A percentile compares a stretch with the other conserved stretches of the same genome.
Evolutionary conservation across 441 rosid species (phyloP).

Genomic region (Macaranga tanarius): DNA sequence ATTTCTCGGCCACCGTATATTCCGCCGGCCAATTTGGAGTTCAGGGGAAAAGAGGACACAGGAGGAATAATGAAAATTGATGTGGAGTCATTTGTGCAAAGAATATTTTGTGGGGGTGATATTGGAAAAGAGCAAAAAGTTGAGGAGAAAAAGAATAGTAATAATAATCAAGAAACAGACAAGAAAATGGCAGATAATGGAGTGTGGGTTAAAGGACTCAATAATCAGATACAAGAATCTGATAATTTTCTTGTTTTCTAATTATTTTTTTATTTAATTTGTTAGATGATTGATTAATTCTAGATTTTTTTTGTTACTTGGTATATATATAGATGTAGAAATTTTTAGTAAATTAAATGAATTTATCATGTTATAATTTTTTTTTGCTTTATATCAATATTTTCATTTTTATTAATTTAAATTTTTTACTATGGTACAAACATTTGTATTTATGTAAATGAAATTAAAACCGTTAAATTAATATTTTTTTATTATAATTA

Average conservation of each 20-base stretch:
- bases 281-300: neutral
- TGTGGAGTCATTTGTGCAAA: conserved; percentile 63
- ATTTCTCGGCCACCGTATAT: conserved; percentile 62
- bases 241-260: conserved; percentile 39
- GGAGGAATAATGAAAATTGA: conserved; percentile 36
- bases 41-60: conserved; percentile 14
- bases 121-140: conserved; percentile 16
- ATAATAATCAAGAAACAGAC: neutral
- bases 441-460: too few species aligned
- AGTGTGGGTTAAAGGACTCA: conserved; percentile 25
- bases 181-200: neutral
- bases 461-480: too few species aligned
- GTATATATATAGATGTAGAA: neutral
- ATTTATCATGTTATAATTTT: too few species aligned
- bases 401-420: too few species aligned
- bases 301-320: neutral
- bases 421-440: too few species aligned
- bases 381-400: too few species aligned
- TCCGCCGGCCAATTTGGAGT: conserved; percentile 27
- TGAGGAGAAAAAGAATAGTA: neutral
- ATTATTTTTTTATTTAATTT: conserved; percentile 3
- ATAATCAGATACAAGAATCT: conserved; percentile 13
- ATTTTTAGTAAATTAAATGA: neutral
- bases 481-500: too few species aligned
- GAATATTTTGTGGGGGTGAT: conserved; percentile 33